Conservation (phyloP, 345 rosid species). For the Boechera divaricarpa region DNA sequence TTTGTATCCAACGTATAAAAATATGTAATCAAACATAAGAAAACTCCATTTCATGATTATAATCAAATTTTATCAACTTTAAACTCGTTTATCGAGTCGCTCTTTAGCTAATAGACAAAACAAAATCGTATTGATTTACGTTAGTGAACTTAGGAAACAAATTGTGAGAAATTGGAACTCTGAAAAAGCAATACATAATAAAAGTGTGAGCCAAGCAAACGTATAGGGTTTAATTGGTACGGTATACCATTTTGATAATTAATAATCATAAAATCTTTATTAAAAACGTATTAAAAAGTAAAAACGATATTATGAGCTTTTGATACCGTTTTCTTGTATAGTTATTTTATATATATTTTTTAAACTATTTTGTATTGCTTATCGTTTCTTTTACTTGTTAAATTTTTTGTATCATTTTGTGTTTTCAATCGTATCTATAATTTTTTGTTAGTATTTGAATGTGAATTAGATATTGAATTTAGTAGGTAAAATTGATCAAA, state of each 20-base stretch:
- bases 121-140: not conserved
- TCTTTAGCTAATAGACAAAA: not conserved
- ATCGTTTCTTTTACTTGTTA: too few relatives aligned
- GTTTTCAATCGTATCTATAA: too few relatives aligned
- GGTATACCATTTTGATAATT: too few relatives aligned
- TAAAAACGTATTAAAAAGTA: too few relatives aligned
- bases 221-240: not conserved
- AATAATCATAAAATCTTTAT: too few relatives aligned
- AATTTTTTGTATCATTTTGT: too few relatives aligned
- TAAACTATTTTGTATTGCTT: too few relatives aligned
- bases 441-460: not conserved
- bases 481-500: not conserved
- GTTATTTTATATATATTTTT: too few relatives aligned
- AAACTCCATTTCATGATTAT: not conserved
- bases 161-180: not conserved
- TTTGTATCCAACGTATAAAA: constrained; percentile 4
- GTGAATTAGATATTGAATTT: not conserved
- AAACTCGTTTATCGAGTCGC: not conserved
- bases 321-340: too few relatives aligned
- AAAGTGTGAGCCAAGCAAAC: not conserved
- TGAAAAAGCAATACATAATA: not conserved
- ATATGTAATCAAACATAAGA: constrained; percentile 8
- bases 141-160: not conserved
- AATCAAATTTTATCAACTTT: not conserved
- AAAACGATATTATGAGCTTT: too few relatives aligned